Evolutionary conservation across 2,329 filamentous ascomycete species (phyloP).

Genomic region (Colletotrichum cuscutae): DNA sequence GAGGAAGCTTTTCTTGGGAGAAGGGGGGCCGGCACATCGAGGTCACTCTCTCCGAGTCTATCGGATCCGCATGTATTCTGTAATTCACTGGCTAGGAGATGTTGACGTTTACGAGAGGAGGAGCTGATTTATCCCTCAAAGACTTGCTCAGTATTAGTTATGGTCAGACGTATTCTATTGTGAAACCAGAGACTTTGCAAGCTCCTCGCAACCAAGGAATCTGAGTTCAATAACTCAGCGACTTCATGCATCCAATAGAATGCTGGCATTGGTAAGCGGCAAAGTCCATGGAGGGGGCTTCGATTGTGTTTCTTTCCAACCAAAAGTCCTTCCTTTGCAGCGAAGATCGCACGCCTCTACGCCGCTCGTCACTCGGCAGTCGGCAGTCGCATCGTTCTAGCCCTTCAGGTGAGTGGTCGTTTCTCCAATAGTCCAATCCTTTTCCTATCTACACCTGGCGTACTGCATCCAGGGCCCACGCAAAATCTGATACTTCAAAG

Average conservation of each 20-base stretch:
- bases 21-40: background rate
- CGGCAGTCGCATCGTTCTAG: conserved; percentile 12
- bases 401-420: background rate
- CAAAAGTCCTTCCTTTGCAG: background rate
- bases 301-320: background rate
- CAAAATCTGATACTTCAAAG: background rate
- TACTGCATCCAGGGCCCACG: background rate
- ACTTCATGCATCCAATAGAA: background rate
- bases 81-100: background rate
- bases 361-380: conserved; percentile 1
- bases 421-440: background rate
- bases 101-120: background rate
- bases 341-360: background rate
- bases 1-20: conserved; percentile 10
- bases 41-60: background rate
- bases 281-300: background rate
- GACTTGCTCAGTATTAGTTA: background rate
- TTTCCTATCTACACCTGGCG: background rate
- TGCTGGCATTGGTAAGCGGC: background rate
- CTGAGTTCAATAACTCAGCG: background rate
- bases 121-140: background rate
- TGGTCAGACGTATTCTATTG: background rate
- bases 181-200: background rate
- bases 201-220: too few species aligned
- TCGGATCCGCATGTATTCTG: background rate